These are phyloP conservation scores for Suillus spraguei DNA, from an alignment of 768 basidiomycete species.

Conservation along the genomic window DNA sequence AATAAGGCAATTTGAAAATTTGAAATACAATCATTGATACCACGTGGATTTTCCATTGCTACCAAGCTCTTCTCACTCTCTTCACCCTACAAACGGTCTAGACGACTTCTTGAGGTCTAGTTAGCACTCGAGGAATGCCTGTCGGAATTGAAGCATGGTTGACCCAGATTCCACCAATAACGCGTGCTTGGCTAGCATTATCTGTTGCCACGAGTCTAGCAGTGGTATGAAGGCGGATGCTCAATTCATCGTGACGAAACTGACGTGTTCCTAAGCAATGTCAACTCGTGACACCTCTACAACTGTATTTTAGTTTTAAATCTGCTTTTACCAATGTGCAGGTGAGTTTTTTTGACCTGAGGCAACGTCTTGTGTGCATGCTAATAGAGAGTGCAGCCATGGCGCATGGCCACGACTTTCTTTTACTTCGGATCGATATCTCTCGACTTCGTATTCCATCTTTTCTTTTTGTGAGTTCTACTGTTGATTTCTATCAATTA, in stretches of 20 bases:
- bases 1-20: not conserved
- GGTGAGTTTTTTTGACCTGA: constrained; percentile 42
- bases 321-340: constrained; percentile 81
- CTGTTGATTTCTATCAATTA: not conserved
- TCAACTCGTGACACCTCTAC: constrained; percentile 85
- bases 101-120: not conserved
- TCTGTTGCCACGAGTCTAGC: constrained; percentile 82
- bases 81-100: not conserved
- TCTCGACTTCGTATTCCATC: constrained; percentile 93
- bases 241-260: constrained; percentile 5
- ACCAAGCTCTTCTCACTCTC: not conserved
- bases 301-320: constrained; percentile 91
- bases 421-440: constrained; percentile 95
- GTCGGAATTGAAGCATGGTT: constrained; percentile 92
- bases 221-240: constrained; percentile 62
- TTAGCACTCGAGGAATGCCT: constrained; percentile 62
- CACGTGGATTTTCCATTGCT: not conserved
- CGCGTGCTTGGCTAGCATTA: constrained; percentile 81
- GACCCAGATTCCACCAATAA: constrained; percentile 88
- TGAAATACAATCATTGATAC: not conserved
- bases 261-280: constrained; percentile 67
- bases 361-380: constrained; percentile 10
- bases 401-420: constrained; percentile 90
- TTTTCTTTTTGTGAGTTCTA: constrained; percentile 93
- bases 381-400: constrained; percentile 54